Base-by-base conservation (phyloP, 1,139 yeast species). In the Scheffersomyces lignicola region DNA sequence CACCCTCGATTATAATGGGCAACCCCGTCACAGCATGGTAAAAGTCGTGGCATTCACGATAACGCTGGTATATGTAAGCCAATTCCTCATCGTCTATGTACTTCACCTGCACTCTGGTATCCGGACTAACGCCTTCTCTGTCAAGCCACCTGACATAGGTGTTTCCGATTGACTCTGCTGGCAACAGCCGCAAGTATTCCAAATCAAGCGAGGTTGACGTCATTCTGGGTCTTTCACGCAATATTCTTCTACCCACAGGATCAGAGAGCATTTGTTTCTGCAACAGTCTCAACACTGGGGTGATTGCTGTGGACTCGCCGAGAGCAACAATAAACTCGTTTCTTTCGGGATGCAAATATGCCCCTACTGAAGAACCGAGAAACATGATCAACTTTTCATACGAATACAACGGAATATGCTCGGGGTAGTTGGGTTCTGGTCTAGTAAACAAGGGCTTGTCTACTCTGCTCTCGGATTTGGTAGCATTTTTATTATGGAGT, bases 31-130 rank as follows among this genome's bases (percentile, higher is more conserved):
- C 72, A 2, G 97, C 88, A 57, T 92, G 99, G 54, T 89, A 92
- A 52, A 92, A 92, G 57, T 92, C 99, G 51, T 92, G 99, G 54
- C 97, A 90, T 55, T 92, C 97, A 35, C 99, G 76, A 58, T 92
- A 92, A 45, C 98, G 66, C 56, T 89, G 95, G 69, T 80, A 88
- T 12, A 92, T 84, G 52, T 84, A 92, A 1, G 97, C 97, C 49
- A 89, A 76, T 52, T 88, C 95, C 28, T 87, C 94, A 54, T 92
- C 89, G 45, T 87, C 94, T 27, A 92, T 87, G 57, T 78, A 92
- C 40, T 79, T 76, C 5, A 92, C 97, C 0, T 88, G 83, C 2
- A 84, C 90, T 47, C 99, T 69, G 0, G 96, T 89, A 56, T 94
- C 98, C 1, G 97, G 97, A 8, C 94, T 82, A 1, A 88, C 96